Evolutionary conservation across 179 eudicot genomes (phyloP).

Genomic region (Corrigiola litoralis): DNA sequence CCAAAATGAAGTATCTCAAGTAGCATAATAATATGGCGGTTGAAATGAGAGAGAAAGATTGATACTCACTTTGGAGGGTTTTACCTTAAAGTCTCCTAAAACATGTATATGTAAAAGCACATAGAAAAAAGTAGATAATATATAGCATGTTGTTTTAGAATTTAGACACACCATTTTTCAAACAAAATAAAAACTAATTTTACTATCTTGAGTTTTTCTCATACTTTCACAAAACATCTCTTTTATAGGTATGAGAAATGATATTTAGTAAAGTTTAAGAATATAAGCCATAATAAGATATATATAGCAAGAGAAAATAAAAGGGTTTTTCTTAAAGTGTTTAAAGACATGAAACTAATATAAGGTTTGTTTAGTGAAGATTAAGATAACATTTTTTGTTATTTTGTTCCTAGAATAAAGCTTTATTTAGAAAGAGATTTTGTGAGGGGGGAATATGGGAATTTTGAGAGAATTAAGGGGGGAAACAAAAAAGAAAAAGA

Average conservation of each 20-base stretch:
- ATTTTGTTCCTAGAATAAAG: constrained; percentile 17
- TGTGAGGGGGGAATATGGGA: neutral
- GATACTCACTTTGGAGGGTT: constrained; percentile 7
- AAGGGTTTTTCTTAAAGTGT: too few relatives aligned
- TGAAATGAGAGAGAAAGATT: constrained; percentile 7
- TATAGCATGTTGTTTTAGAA: neutral
- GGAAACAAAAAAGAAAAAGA: neutral
- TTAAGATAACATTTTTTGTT: constrained; percentile 22
- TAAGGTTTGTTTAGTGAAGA: neutral
- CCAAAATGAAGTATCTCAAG: constrained; percentile 15
- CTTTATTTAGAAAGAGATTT: constrained; percentile 13
- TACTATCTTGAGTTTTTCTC: too few relatives aligned
- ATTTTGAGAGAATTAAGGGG: constrained; percentile 13
- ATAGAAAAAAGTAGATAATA: neutral
- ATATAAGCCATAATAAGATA: too few relatives aligned
- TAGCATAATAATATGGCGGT: neutral
- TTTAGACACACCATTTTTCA: constrained; percentile 3
- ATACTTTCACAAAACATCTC: neutral
- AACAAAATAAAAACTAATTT: too few relatives aligned
- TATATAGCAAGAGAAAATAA: neutral
- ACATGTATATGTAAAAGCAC: neutral
- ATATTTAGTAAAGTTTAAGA: constrained; percentile 16
- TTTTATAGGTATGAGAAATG: neutral
- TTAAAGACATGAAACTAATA: neutral
- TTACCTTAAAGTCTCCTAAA: constrained; percentile 7